phyloP scores from a whole-genome alignment of 352 stramenopile species.

The Globisporangium cederbergense region DNA sequence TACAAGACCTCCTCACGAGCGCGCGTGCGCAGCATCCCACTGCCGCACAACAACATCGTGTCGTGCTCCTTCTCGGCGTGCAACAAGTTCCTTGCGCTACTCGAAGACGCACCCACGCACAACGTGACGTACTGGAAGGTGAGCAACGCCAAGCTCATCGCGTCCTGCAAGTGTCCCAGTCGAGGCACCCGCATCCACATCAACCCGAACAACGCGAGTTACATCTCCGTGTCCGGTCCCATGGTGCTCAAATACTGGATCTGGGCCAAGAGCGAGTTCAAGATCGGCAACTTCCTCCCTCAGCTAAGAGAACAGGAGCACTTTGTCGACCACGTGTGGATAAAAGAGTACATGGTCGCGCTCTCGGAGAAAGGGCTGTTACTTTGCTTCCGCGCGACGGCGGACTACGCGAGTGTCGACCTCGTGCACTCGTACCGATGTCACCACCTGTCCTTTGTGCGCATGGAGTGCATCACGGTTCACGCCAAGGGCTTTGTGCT shows the following conservation, averaged over 20 bases:
- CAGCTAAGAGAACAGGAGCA: slow-evolving; percentile 76
- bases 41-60: slow-evolving; percentile 53
- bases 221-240: slow-evolving; percentile 71
- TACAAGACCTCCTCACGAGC: slow-evolving; percentile 49
- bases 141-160: slow-evolving; percentile 68
- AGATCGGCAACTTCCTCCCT: slow-evolving; percentile 73
- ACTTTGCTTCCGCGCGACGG: slow-evolving; percentile 54
- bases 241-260: slow-evolving; percentile 80
- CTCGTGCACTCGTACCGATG: slow-evolving; percentile 64
- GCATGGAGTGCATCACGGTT: slow-evolving; percentile 61
- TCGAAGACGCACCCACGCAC: slow-evolving; percentile 68
- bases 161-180: slow-evolving; percentile 64
- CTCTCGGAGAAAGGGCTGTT: slow-evolving; percentile 67
- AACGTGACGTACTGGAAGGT: slow-evolving; percentile 82
- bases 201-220: slow-evolving; percentile 60
- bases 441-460: slow-evolving; percentile 63
- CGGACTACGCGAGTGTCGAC: slow-evolving; percentile 52
- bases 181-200: slow-evolving; percentile 66
- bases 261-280: slow-evolving; percentile 75
- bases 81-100: slow-evolving; percentile 73
- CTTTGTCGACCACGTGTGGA: slow-evolving; percentile 79
- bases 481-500: slow-evolving; percentile 76
- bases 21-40: slow-evolving; percentile 38
- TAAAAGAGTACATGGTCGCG: slow-evolving; percentile 67
- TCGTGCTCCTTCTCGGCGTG: slow-evolving; percentile 68